phyloP scores from a whole-genome alignment of 176 grass and related monocot genomes.

The Bolboschoenus planiculmis region DNA sequence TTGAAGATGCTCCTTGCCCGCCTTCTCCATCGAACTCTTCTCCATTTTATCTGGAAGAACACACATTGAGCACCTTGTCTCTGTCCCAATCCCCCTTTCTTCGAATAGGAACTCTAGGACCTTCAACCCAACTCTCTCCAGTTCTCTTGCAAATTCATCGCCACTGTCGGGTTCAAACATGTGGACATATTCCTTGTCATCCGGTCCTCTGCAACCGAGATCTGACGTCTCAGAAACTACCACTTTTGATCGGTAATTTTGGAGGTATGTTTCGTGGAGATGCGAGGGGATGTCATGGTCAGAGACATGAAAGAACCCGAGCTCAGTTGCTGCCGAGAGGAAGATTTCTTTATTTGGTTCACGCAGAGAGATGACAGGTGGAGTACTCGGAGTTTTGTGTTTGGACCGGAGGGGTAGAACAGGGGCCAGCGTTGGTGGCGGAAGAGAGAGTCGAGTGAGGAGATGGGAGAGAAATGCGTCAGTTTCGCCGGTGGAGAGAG shows the following conservation, averaged over 20 bases:
- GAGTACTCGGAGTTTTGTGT: neutral
- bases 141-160: constrained; percentile 42
- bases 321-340: constrained; percentile 30
- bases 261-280: constrained; percentile 37
- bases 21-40: constrained; percentile 23
- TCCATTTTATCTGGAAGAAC: constrained; percentile 26
- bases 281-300: constrained; percentile 39
- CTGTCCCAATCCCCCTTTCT: constrained; percentile 46
- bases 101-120: constrained; percentile 40
- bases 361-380: constrained; percentile 36
- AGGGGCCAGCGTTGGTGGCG: neutral
- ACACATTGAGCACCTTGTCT: constrained; percentile 62
- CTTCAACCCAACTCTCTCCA: constrained; percentile 45
- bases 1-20: constrained; percentile 51
- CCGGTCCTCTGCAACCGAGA: constrained; percentile 34
- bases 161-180: constrained; percentile 28
- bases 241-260: constrained; percentile 12
- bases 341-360: constrained; percentile 17
- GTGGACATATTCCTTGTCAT: constrained; percentile 30
- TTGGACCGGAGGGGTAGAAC: neutral
- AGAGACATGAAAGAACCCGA: constrained; percentile 71
- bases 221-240: constrained; percentile 9
- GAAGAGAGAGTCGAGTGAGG: constrained; percentile 1
- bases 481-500: neutral
- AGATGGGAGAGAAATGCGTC: constrained; percentile 16